Evolutionary conservation across 495 filamentous ascomycete species (phyloP).

Genomic region (Neurospora intermedia): DNA sequence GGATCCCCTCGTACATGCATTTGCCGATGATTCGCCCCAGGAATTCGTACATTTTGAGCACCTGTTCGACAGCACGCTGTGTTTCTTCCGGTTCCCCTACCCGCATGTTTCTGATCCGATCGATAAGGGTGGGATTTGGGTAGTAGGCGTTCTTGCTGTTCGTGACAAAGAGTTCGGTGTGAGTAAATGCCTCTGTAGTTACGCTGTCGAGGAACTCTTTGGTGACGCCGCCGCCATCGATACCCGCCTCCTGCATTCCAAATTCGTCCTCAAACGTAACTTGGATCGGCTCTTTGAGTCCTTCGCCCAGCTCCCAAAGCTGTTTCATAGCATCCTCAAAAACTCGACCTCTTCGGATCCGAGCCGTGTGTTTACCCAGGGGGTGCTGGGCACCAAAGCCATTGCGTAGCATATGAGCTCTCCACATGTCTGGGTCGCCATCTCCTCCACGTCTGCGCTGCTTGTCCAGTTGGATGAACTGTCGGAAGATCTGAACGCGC

Average conservation of each 20-base stretch:
- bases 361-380: conserved; percentile 65
- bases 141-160: conserved; percentile 87
- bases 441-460: conserved; percentile 61
- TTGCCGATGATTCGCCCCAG: conserved; percentile 88
- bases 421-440: conserved; percentile 71
- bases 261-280: conserved; percentile 96
- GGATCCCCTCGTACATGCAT: conserved; percentile 94
- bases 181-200: conserved; percentile 71
- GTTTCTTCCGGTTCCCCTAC: conserved; percentile 28
- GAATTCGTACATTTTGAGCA: conserved; percentile 74
- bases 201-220: conserved; percentile 95
- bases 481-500: conserved; percentile 84
- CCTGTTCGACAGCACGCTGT: conserved; percentile 29
- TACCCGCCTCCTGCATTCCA: conserved; percentile 76
- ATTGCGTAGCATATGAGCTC: conserved; percentile 29
- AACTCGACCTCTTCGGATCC: conserved; percentile 66
- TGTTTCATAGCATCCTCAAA: conserved; percentile 81
- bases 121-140: conserved; percentile 72
- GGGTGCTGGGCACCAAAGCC: conserved; percentile 19
- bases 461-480: conserved; percentile 83
- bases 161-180: conserved; percentile 53
- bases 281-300: conserved; percentile 92
- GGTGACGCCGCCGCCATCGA: conserved; percentile 94
- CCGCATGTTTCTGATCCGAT: conserved; percentile 38
- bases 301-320: conserved; percentile 72